These are phyloP conservation scores for Corylus avellana DNA, from an alignment of 306 rosid genomes.

Conservation along the genomic window DNA sequence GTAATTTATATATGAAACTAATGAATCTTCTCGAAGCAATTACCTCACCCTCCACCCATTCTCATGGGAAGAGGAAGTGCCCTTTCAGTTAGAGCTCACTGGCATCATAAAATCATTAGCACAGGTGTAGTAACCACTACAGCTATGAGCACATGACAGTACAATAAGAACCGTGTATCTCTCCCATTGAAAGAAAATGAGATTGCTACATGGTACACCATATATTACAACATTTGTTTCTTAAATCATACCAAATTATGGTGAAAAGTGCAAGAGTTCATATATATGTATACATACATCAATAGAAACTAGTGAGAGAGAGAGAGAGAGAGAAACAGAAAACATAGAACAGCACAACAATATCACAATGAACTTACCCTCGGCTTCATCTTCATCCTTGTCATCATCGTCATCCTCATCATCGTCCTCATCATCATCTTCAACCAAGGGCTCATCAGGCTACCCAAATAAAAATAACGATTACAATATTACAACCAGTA, in stretches of 20 bases:
- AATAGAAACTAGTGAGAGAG: background rate
- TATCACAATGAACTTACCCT: conserved; percentile 53
- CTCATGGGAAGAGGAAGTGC: background rate
- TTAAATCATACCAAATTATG: background rate
- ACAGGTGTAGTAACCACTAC: background rate
- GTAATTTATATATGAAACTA: background rate
- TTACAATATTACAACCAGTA: background rate
- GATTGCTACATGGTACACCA: background rate
- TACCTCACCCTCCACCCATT: background rate
- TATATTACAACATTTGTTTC: background rate
- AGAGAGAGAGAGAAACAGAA: too few relatives aligned
- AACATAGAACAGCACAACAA: background rate
- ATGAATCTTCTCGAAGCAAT: background rate
- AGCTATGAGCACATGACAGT: background rate
- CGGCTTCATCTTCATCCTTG: conserved; percentile 60
- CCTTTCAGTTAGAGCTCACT: background rate
- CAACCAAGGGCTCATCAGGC: conserved; percentile 79
- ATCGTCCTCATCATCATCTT: conserved; percentile 73
- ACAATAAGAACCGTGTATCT: background rate
- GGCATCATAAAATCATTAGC: background rate
- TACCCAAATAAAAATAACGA: conserved; percentile 19
- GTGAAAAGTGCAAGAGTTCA: background rate
- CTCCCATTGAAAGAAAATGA: background rate
- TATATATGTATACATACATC: background rate
- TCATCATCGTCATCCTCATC: conserved; percentile 71